Base-by-base conservation (phyloP, 148 eudicot genomes). In the Fagopyrum esculentum region DNA sequence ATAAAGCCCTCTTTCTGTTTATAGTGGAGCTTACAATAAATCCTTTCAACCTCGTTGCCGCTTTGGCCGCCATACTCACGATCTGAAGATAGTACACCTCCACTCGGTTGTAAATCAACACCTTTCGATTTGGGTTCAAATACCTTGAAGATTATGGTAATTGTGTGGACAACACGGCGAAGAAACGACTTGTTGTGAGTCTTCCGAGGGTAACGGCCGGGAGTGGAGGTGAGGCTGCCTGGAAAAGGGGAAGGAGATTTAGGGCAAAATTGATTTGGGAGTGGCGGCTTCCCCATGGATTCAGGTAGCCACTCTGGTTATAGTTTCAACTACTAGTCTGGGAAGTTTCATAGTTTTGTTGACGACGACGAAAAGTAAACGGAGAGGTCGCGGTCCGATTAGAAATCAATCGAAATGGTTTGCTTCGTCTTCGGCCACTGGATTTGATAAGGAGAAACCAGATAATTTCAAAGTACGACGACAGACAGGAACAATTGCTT, bases 1-100 rank as follows among this genome's bases (percentile, higher is more conserved):
- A 26, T 22, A 4, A 19, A 64, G 29, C 0, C 44, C 54, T 35
- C 75, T 51, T 73, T 52, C 54, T 35, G 61, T 51, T 73, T 52
- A 13, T 66, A 19, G 15, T 6, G 29, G 26, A 9, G 47, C 74
- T 71, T 49, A 71, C 74, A 71, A 9, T 46, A 71, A 54, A 30
- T 45, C 74, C 52, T 35, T 17, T 71, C 74, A 16, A 6, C 55
- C 43, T 26, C 74, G 55, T 49, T 71, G 12, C 51, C 54, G 55
- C 74, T 49, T 19, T 26, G 11, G 29, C 74, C 55, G 47, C 74
- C 74, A 71, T 45, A 45, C 40, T 54, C 74, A n/a, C 15, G 55
- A 46, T 19, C 30, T 15, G 47, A 71, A 15, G 2, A 15, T 40
- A 35, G 17, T 71, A 46, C 30, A 71, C 47, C 55, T n/a, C 52